Conservation (phyloP, 768 basidiomycete species). For the Amanita phalloides region DNA sequence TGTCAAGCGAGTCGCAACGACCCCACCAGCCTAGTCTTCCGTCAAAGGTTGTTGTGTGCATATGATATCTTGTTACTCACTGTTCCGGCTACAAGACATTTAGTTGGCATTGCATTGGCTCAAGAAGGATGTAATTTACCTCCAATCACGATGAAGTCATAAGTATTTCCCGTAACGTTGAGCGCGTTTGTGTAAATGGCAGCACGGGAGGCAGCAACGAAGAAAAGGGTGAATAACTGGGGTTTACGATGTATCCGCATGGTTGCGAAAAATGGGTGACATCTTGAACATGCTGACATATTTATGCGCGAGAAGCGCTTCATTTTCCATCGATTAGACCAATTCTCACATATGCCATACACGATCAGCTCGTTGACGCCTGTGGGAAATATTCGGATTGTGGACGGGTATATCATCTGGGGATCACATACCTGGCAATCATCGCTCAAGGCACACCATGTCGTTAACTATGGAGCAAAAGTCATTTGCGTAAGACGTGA, state of each 20-base stretch:
- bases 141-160: conserved; percentile 18
- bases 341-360: background rate
- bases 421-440: background rate
- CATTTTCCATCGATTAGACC: background rate
- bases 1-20: conserved; percentile 31
- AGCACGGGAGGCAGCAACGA: background rate
- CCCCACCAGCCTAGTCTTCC: conserved; percentile 29
- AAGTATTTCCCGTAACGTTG: conserved; percentile 1
- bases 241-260: background rate
- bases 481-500: background rate
- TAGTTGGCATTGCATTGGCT: background rate
- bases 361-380: background rate
- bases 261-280: background rate
- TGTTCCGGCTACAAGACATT: background rate
- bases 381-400: background rate
- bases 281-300: background rate
- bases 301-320: background rate
- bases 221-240: background rate
- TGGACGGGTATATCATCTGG: background rate
- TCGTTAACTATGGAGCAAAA: background rate
- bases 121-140: conserved; percentile 5
- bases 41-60: background rate
- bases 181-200: conserved; percentile 4
- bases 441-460: background rate
- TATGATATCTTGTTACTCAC: background rate